Evolutionary conservation across 192 early-diverging fungal species (phyloP), one percentile per base, ranked within the genome.

Genomic region (Umbelopsis sp.): DNA sequence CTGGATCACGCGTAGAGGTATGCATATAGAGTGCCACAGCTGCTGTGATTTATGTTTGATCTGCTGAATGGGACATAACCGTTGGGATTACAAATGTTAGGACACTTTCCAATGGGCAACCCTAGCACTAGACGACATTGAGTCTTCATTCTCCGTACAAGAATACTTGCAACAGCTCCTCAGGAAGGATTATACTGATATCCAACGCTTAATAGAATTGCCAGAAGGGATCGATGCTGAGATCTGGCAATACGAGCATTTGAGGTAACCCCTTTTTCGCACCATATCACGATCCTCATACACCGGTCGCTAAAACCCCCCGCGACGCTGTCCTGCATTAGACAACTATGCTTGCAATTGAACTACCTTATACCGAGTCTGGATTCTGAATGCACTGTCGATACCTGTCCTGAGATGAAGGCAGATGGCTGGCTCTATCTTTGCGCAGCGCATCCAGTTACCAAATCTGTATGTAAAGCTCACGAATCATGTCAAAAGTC

Each of bases 161-260:
- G 86, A 91, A 71, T 95, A 94, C 70, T 82, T 98, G 25, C 95
- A 96, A 70, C 75, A 81, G 7, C 82, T 90, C 16, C 84, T 96
- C 34, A 83, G 92, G 25, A 72, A 77, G 10, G 85, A 93, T 56
- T 83, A 88, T 20, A 84, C 87, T 29, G 84, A 92, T 45, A 56
- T 94, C 14, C 84, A 89, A 14, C 41, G 25, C 3, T 74, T 96
- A 16, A 85, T 94, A 0, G 62, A 82, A 9, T 65, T 90, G 38
- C 97, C 95, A 1, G 38, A 71, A 17, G 86, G 82, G 9, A 79
- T 90, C 14, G 91, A 92, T 67, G 52, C 71, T 16, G 70, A 87
- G 24, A 71, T 88, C 1, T 98, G 97, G 97, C 91, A 93, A 51
- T 95, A 92, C 73, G 95, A 97, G 74, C 96, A 97, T 71, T 80